phyloP scores from a whole-genome alignment of 2,329 filamentous ascomycete species.

The Aspergillus tubingensis region DNA sequence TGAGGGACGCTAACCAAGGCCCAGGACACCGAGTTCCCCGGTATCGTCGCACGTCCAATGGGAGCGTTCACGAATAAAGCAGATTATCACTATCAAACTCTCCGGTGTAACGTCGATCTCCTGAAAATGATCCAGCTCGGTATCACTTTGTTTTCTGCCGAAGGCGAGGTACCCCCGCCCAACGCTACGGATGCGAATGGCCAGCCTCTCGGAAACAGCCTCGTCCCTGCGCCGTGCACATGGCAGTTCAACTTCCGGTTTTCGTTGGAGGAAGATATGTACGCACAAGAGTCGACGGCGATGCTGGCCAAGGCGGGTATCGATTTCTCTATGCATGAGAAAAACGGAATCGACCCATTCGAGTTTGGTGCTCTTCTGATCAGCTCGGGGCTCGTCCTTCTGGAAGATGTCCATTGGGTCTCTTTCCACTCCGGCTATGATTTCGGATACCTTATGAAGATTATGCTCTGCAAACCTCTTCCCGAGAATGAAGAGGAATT shows the following conservation, averaged over 20 bases:
- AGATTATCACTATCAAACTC: slow-evolving; percentile 97
- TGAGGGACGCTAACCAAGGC: background rate
- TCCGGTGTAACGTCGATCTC: slow-evolving; percentile 95
- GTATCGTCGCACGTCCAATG: slow-evolving; percentile 92
- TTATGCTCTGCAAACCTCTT: slow-evolving; percentile 78
- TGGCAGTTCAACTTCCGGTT: slow-evolving; percentile 99
- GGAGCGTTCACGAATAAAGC: slow-evolving; percentile 92
- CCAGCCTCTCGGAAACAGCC: slow-evolving; percentile 53
- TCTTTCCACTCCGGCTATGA: slow-evolving; percentile 98
- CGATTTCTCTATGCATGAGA: slow-evolving; percentile 80
- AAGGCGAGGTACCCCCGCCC: slow-evolving; percentile 81
- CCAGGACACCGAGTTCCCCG: slow-evolving; percentile 97
- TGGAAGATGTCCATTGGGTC: slow-evolving; percentile 90
- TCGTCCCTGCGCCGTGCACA: slow-evolving; percentile 73
- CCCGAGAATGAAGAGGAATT: slow-evolving; percentile 91
- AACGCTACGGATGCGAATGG: slow-evolving; percentile 59
- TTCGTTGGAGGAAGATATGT: slow-evolving; percentile 94
- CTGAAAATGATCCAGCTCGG: slow-evolving; percentile 97
- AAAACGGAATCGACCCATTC: slow-evolving; percentile 85
- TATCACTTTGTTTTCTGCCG: slow-evolving; percentile 86
- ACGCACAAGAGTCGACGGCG: slow-evolving; percentile 90
- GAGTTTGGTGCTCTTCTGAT: slow-evolving; percentile 89
- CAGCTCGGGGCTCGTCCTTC: slow-evolving; percentile 85
- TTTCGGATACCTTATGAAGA: slow-evolving; percentile 95
- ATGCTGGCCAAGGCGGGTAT: slow-evolving; percentile 90